These are phyloP conservation scores for Xylaria telfairii DNA, from an alignment of 495 filamentous ascomycete genomes.

Conservation along the genomic window DNA sequence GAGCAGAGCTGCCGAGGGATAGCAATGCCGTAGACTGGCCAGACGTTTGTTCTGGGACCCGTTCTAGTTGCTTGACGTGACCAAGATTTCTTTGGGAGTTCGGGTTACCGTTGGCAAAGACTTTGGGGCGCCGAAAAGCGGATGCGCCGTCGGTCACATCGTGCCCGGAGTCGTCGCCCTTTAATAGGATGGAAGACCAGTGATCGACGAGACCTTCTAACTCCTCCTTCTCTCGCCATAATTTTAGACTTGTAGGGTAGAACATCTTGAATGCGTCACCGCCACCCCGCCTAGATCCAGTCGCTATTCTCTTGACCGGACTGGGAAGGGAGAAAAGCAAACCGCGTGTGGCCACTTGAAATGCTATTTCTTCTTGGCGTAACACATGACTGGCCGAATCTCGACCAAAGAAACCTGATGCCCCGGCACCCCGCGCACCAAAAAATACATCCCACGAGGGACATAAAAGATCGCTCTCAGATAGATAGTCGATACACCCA, in stretches of 20 bases:
- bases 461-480: slow-evolving; percentile 82
- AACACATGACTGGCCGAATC: slow-evolving; percentile 71
- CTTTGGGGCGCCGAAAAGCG: slow-evolving; percentile 47
- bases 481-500: slow-evolving; percentile 80
- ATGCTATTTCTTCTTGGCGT: slow-evolving; percentile 89
- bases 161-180: slow-evolving; percentile 48
- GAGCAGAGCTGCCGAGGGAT: slow-evolving; percentile 65
- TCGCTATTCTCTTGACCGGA: slow-evolving; percentile 73
- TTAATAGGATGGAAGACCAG: slow-evolving; percentile 64
- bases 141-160: slow-evolving; percentile 47
- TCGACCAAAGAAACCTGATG: slow-evolving; percentile 46
- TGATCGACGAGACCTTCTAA: slow-evolving; percentile 72
- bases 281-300: slow-evolving; percentile 48
- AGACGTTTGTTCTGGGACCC: slow-evolving; percentile 25
- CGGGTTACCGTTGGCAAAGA: slow-evolving; percentile 35
- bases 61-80: slow-evolving; percentile 23
- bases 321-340: slow-evolving; percentile 81
- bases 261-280: slow-evolving; percentile 81
- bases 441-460: slow-evolving; percentile 64
- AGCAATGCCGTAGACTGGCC: slow-evolving; percentile 44
- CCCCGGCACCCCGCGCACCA: slow-evolving; percentile 50
- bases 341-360: slow-evolving; percentile 85
- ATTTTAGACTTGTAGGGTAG: slow-evolving; percentile 77
- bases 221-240: slow-evolving; percentile 82
- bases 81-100: slow-evolving; percentile 27